Percentiles rank a stretch among this genome's conserved stretches.
These are phyloP conservation scores for Filosporella fistucella DNA, from an alignment of 495 filamentous ascomycete species.

Conservation along the genomic window DNA sequence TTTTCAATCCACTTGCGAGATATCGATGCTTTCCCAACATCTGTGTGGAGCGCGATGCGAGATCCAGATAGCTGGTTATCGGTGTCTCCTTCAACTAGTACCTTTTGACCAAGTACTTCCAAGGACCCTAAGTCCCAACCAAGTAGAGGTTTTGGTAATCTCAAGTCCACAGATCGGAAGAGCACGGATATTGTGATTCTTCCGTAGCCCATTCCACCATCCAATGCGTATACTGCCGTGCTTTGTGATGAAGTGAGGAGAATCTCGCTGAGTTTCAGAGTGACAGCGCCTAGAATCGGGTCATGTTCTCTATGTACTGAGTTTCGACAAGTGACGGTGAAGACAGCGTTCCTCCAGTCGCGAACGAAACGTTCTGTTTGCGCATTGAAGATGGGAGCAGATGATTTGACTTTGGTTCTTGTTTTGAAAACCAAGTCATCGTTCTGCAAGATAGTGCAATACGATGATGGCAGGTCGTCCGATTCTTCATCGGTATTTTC, in stretches of 20 bases:
- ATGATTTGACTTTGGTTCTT: conserved; percentile 9
- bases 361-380: conserved; percentile 11
- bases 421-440: conserved; percentile 30
- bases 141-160: conserved; percentile 2
- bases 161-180: conserved; percentile 9
- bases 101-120: conserved; percentile 7
- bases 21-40: conserved; percentile 7
- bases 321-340: conserved; percentile 6
- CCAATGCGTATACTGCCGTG: conserved; percentile 7
- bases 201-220: conserved; percentile 8
- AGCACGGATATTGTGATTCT: conserved; percentile 8
- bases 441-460: conserved; percentile 64
- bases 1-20: conserved; percentile 5
- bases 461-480: conserved; percentile 57
- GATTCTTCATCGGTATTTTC: conserved; percentile 57
- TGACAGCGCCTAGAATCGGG: conserved; percentile 5
- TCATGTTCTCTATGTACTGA: conserved; percentile 7
- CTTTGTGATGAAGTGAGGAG: conserved; percentile 10
- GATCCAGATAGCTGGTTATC: background rate
- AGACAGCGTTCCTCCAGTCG: conserved; percentile 5
- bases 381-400: conserved; percentile 12
- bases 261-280: conserved; percentile 6
- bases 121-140: conserved; percentile 7
- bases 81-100: background rate
- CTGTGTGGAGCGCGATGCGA: conserved; percentile 4